A percentile compares a stretch with the other conserved stretches of the same genome.
Conservation (phyloP, 2,329 filamentous ascomycete genomes). For the Rutstroemia sydowiana region DNA sequence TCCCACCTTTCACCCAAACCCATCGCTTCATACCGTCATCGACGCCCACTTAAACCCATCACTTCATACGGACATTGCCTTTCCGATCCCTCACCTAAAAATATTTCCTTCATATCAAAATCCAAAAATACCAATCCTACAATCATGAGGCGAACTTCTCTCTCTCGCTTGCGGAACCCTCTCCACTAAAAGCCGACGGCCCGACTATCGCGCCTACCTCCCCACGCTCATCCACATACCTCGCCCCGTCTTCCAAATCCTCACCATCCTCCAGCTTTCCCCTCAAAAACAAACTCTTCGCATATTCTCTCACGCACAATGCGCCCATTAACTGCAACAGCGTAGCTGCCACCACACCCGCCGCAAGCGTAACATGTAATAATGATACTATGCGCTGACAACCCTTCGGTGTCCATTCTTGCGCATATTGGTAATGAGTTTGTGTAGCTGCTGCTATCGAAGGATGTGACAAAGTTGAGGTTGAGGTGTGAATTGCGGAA, state of each 20-base stretch:
- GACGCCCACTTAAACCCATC: background rate
- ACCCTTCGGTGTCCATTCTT: background rate
- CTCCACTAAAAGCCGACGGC: background rate
- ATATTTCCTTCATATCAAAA: too few species aligned
- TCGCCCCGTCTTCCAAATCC: background rate
- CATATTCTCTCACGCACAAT: slow-evolving; percentile 2
- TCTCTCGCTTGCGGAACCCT: background rate
- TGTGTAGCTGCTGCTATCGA: background rate
- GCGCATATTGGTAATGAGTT: background rate
- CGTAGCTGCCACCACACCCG: slow-evolving; percentile 15
- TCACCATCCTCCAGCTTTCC: background rate
- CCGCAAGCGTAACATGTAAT: slow-evolving; percentile 18
- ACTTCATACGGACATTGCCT: background rate
- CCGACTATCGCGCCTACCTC: background rate
- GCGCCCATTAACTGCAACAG: slow-evolving; percentile 1
- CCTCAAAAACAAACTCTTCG: slow-evolving; percentile 22
- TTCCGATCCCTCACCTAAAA: background rate
- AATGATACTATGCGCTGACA: slow-evolving; percentile 15
- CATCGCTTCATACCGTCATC: too few species aligned
- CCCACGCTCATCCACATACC: background rate
- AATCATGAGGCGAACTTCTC: background rate
- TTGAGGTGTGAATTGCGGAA: background rate
- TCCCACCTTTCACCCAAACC: too few species aligned
- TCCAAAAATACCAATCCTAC: background rate
- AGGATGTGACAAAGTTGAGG: background rate